Base-by-base conservation (phyloP, 352 stramenopile genomes). In the Blastocystis sp. region DNA sequence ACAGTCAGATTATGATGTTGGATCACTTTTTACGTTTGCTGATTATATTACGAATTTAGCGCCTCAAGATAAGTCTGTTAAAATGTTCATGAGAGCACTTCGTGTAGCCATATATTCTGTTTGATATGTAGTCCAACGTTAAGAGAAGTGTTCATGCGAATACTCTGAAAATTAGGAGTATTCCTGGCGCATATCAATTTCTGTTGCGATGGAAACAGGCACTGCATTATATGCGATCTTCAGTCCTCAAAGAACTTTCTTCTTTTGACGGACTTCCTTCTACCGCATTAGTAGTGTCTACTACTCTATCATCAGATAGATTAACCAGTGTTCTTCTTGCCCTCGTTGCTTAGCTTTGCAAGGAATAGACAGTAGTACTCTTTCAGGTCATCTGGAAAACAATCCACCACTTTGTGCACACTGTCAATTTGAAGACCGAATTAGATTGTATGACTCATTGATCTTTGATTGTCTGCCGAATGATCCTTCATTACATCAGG, bases 371-470 rank as follows among this genome's bases (percentile, higher is more conserved):
- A 53, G 26, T 13, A 5, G 50, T n/a, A n/a, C 50, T n/a, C 50
- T n/a, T 13, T 59, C 20, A 13, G 20, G 1, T n/a, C 11, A 59
- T 59, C 13, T 59, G 11, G 11, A n/a, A 59, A n/a, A 13, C 11
- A 59, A 59, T n/a, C 11, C 50, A n/a, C 50, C 50, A 2, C n/a
- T 85, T 6, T 85, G 73, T 45, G 9, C 6, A 3, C 73, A 85
- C 39, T 85, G 73, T 45, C 6, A 18, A 9, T 54, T 85, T 16
- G 73, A 85, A n/a, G n/a, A 62, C 2, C 0, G 34, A 13, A 65
- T 85, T 16, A 50, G 39, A 13, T n/a, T 85, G 1, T 85, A 85
- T 18, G 73, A 85, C 24, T 53, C 43, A 34, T 16, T 85, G 20
- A 37, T 85, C n/a, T 85, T 68, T 37, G 53, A 85, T 43, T 8